Evolutionary conservation across 768 basidiomycete genomes (phyloP), one percentile per base, ranked within the genome.

Genomic region (Cystobasidium ongulense): DNA sequence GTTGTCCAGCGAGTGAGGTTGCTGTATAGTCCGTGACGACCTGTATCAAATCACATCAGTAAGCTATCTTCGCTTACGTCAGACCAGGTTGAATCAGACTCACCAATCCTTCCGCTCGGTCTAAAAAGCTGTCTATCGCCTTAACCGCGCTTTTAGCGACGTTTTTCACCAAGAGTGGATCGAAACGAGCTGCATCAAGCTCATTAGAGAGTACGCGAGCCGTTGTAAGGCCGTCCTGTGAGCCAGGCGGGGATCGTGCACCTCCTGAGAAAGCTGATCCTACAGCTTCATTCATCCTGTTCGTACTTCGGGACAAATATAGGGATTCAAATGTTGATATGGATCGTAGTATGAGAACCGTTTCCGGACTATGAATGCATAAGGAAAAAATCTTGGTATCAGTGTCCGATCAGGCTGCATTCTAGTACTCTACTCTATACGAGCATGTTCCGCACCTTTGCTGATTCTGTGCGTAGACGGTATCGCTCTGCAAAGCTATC

Each of bases 401-500:
- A n/a, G n/a, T n/a, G n/a, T n/a, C n/a, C n/a, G n/a, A n/a, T n/a
- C n/a, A n/a, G n/a, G n/a, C n/a, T n/a, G n/a, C n/a, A n/a, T n/a
- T n/a, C n/a, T n/a, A n/a, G n/a, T n/a, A n/a, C n/a, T n/a, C n/a
- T n/a, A n/a, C n/a, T n/a, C n/a, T n/a, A n/a, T n/a, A n/a, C n/a
- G n/a, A n/a, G n/a, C n/a, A 27, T 23, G 53, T n/a, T 36, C 75
- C 80, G 75, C 66, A 90, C 92, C 91, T 92, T 82, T 99, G 96
- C 63, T 89, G 86, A 0, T 86, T 84, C 65, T 88, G 86, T 0
- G 87, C 88, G 80, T 98, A 98, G 5, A 90, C 83, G 0, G 96
- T 98, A 79, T 98, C 95, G 0, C 96, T 96, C 79, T 97, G 91
- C 13, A 95, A 89, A 1, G 92, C 88, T 65, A 98, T 92, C 80